Percentiles rank a stretch among this genome's conserved stretches.
phyloP scores from a whole-genome alignment of 2,329 filamentous ascomycete species.

The Coniella lustricola region DNA sequence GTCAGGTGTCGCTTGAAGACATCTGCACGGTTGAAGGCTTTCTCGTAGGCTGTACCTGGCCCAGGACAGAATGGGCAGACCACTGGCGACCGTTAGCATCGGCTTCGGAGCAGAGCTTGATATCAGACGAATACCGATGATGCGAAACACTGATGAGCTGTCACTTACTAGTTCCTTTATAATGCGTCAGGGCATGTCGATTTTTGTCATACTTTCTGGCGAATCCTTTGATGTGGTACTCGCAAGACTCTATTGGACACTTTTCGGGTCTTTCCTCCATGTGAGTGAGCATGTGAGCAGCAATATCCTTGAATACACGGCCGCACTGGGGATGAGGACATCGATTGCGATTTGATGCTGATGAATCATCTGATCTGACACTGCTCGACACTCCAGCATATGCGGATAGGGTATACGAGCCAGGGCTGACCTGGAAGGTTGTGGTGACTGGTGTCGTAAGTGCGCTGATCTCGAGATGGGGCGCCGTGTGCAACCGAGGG shows the following conservation, averaged over 20 bases:
- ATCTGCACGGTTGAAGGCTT: slow-evolving; percentile 92
- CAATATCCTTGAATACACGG: slow-evolving; percentile 54
- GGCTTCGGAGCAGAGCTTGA: not conserved
- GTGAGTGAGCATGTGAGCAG: slow-evolving; percentile 95
- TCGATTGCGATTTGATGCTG: slow-evolving; percentile 36
- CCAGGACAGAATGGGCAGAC: slow-evolving; percentile 94
- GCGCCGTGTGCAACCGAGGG: slow-evolving; percentile 7
- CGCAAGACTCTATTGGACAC: slow-evolving; percentile 87
- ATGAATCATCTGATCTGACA: slow-evolving; percentile 25
- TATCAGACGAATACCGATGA: not conserved
- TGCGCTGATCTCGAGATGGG: slow-evolving; percentile 9
- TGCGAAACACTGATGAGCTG: not conserved
- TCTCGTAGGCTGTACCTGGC: slow-evolving; percentile 78
- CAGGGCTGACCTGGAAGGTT: slow-evolving; percentile 15
- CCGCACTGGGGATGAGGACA: slow-evolving; percentile 54
- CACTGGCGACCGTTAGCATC: slow-evolving; percentile 35
- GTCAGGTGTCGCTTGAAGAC: slow-evolving; percentile 96
- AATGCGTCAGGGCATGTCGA: slow-evolving; percentile 89
- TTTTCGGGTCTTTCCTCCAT: slow-evolving; percentile 91
- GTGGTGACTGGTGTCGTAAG: slow-evolving; percentile 7
- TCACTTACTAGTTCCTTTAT: slow-evolving; percentile 65
- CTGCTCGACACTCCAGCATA: slow-evolving; percentile 15
- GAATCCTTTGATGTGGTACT: slow-evolving; percentile 91
- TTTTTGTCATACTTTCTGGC: slow-evolving; percentile 98
- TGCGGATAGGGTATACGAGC: slow-evolving; percentile 1